A percentile compares a stretch with the other conserved stretches of the same genome.
phyloP scores from a whole-genome alignment of 2,329 filamentous ascomycete genomes.

The Calonectria naviculata region DNA sequence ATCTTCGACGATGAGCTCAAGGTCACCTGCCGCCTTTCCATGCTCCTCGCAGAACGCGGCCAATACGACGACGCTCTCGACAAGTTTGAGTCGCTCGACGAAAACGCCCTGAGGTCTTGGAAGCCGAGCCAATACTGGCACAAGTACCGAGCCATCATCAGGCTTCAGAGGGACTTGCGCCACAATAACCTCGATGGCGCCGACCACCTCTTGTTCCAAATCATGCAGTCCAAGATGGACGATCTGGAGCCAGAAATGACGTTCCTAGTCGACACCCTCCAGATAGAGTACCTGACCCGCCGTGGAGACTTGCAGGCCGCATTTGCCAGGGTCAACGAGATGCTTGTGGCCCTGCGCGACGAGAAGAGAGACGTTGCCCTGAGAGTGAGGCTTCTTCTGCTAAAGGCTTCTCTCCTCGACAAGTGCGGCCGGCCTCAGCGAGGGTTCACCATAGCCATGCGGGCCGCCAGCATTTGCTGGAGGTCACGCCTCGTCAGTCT shows the following conservation, averaged over 20 bases:
- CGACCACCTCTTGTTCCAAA: slow-evolving; percentile 61
- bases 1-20: slow-evolving; percentile 83
- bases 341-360: slow-evolving; percentile 55
- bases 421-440: slow-evolving; percentile 76
- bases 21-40: slow-evolving; percentile 77
- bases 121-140: slow-evolving; percentile 82
- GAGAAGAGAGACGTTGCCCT: slow-evolving; percentile 68
- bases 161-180: slow-evolving; percentile 71
- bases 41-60: slow-evolving; percentile 70
- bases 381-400: slow-evolving; percentile 76
- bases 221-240: slow-evolving; percentile 62
- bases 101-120: slow-evolving; percentile 74
- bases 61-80: slow-evolving; percentile 74
- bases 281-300: slow-evolving; percentile 63
- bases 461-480: slow-evolving; percentile 80
- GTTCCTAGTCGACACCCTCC: slow-evolving; percentile 62
- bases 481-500: slow-evolving; percentile 74
- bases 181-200: slow-evolving; percentile 64
- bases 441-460: slow-evolving; percentile 80
- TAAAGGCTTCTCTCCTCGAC: slow-evolving; percentile 78
- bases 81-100: slow-evolving; percentile 59
- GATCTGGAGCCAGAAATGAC: slow-evolving; percentile 64
- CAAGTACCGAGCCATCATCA: slow-evolving; percentile 74
- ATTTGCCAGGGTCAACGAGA: slow-evolving; percentile 58
- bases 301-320: slow-evolving; percentile 60